Evolutionary conservation across 208 protist genomes (phyloP).

Genomic region (Wallacemonas rigidus): DNA sequence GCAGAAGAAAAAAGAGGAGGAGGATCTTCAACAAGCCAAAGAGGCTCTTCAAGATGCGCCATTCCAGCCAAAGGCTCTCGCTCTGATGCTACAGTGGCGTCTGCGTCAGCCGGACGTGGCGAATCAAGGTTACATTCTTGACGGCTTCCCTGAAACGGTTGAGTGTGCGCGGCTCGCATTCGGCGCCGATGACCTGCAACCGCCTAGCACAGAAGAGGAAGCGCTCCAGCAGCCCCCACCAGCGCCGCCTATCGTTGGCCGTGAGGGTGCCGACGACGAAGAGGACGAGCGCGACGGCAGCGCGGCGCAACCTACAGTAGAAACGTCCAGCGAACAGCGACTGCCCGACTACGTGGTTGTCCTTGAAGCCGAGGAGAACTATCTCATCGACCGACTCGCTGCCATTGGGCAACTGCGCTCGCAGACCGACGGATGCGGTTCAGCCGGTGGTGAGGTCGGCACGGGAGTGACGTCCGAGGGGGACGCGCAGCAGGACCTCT

Average conservation of each 20-base stretch:
- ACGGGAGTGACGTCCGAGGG: conserved; percentile 12
- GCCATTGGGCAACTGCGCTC: conserved; percentile 18
- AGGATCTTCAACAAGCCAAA: conserved; percentile 61
- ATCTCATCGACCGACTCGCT: conserved; percentile 70
- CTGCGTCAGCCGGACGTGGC: conserved; percentile 74
- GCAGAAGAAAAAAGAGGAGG: conserved; percentile 67
- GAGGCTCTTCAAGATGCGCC: conserved; percentile 64
- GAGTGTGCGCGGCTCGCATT: conserved; percentile 88
- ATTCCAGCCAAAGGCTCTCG: conserved; percentile 80
- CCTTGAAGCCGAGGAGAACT: conserved; percentile 75
- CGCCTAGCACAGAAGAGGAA: conserved; percentile 80
- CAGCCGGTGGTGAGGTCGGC: conserved; percentile 12
- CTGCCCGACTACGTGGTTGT: conserved; percentile 83
- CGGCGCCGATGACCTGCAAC: conserved; percentile 40
- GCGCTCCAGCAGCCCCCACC: conserved; percentile 36
- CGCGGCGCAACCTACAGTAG: conserved; percentile 25
- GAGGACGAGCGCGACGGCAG: conserved; percentile 18
- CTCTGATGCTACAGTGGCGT: conserved; percentile 90
- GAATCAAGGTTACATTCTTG: conserved; percentile 94
- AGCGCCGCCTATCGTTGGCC: background rate
- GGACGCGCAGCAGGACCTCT: conserved; percentile 28
- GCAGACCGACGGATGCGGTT: background rate
- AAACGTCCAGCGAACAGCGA: conserved; percentile 51
- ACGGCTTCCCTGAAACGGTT: conserved; percentile 89
- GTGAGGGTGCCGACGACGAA: conserved; percentile 17